phyloP scores from a whole-genome alignment of 2,329 filamentous ascomycete genomes.

The Microascus cirrosus region DNA sequence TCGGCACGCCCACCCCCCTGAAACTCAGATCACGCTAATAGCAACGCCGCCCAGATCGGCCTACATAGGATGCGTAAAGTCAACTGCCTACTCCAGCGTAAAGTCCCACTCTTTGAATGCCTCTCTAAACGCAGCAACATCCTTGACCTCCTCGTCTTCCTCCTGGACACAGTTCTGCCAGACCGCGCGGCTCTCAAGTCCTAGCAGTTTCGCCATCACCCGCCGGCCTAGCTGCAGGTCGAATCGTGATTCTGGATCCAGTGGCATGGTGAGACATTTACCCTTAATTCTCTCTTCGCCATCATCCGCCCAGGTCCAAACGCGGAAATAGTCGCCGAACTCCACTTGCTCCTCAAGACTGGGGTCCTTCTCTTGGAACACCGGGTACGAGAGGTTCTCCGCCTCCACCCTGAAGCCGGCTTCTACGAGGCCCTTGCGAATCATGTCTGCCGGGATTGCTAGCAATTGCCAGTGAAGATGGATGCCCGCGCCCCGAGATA shows the following conservation, averaged over 20 bases:
- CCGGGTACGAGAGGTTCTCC: conserved; percentile 54
- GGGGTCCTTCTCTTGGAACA: conserved; percentile 36
- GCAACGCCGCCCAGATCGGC: background rate
- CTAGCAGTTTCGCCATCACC: conserved; percentile 79
- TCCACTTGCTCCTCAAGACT: conserved; percentile 36
- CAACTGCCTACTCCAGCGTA: conserved; percentile 27
- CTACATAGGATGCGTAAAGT: background rate
- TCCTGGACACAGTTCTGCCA: conserved; percentile 81
- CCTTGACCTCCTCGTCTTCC: conserved; percentile 64
- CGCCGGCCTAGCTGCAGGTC: conserved; percentile 83
- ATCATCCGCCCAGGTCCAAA: conserved; percentile 65
- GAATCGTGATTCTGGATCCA: conserved; percentile 64
- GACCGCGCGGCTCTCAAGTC: conserved; percentile 63
- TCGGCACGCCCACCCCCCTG: background rate
- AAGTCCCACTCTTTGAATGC: conserved; percentile 86
- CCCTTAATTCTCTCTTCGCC: conserved; percentile 46
- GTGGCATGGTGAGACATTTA: conserved; percentile 53
- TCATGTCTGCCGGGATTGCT: conserved; percentile 57
- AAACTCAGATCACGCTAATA: background rate
- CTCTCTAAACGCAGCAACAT: conserved; percentile 68
- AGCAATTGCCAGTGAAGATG: conserved; percentile 93
- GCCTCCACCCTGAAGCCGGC: conserved; percentile 83
- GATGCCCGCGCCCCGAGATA: conserved; percentile 69
- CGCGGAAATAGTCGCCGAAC: conserved; percentile 60
- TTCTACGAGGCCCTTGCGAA: conserved; percentile 67